phyloP scores from a whole-genome alignment of 2,329 filamentous ascomycete genomes.

The Nectriaceae sp. region DNA sequence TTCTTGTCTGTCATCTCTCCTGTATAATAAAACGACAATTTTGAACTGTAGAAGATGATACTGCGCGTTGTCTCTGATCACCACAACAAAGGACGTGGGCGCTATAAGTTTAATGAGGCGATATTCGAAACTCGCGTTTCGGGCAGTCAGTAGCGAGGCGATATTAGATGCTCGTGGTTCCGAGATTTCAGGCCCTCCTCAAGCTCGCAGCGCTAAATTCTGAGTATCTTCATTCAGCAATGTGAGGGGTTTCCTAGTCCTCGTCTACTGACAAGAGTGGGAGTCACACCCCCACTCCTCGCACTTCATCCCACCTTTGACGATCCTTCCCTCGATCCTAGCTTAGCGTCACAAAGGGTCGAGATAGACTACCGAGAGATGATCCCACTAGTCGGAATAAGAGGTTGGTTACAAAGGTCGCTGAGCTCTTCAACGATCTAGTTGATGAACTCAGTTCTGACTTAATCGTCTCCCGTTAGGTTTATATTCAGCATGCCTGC shows the following conservation, averaged over 20 bases:
- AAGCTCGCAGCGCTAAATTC: too few relatives aligned
- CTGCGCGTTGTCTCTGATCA: too few relatives aligned
- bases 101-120: too few relatives aligned
- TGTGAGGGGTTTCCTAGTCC: too few relatives aligned
- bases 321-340: not conserved
- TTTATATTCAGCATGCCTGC: not conserved
- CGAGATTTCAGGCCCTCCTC: too few relatives aligned
- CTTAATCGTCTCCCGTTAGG: not conserved
- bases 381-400: not conserved
- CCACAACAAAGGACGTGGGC: too few relatives aligned
- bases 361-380: not conserved
- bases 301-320: not conserved
- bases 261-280: not conserved
- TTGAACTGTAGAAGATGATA: too few relatives aligned
- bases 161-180: too few relatives aligned
- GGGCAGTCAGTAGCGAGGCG: too few relatives aligned
- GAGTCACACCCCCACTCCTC: not conserved
- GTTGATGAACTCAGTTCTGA: not conserved
- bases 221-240: too few relatives aligned
- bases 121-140: too few relatives aligned
- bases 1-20: conserved; percentile 4
- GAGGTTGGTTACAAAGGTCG: not conserved
- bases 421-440: not conserved
- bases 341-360: not conserved
- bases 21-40: too few relatives aligned